These are phyloP conservation scores for Moricandia arvensis DNA, from an alignment of 345 rosid genomes.

Conservation along the genomic window DNA sequence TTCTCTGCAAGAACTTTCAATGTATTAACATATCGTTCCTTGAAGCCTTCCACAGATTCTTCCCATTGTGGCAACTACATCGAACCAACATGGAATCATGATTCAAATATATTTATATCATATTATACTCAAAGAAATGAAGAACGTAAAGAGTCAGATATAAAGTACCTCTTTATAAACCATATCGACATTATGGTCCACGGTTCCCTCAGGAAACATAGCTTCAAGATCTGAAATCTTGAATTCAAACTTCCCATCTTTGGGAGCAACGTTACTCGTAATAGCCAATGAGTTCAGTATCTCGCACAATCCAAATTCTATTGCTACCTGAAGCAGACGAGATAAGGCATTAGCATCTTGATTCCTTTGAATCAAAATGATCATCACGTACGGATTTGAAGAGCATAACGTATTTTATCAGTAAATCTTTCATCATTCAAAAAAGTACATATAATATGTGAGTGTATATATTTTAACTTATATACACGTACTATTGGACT, in stretches of 20 bases:
- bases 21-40: constrained; percentile 47
- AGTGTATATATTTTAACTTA: not conserved
- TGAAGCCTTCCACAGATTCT: constrained; percentile 43
- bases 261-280: not conserved
- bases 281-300: not conserved
- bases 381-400: too few species aligned
- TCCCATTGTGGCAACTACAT: constrained; percentile 73
- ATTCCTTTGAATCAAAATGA: not conserved
- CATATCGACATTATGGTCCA: not conserved
- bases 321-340: not conserved
- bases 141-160: not conserved
- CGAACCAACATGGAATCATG: constrained; percentile 10
- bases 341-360: not conserved
- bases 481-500: too few species aligned
- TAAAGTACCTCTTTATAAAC: constrained; percentile 46
- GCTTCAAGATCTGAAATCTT: not conserved
- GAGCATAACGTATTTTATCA: too few species aligned
- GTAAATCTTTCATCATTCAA: not conserved
- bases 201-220: not conserved
- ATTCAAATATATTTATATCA: not conserved
- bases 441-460: not conserved
- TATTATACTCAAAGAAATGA: not conserved
- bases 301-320: not conserved
- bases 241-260: not conserved
- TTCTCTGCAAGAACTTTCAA: constrained; percentile 59